phyloP scores from a whole-genome alignment of 169 alveolate genomes.

The Plasmodium billcollinsi region DNA sequence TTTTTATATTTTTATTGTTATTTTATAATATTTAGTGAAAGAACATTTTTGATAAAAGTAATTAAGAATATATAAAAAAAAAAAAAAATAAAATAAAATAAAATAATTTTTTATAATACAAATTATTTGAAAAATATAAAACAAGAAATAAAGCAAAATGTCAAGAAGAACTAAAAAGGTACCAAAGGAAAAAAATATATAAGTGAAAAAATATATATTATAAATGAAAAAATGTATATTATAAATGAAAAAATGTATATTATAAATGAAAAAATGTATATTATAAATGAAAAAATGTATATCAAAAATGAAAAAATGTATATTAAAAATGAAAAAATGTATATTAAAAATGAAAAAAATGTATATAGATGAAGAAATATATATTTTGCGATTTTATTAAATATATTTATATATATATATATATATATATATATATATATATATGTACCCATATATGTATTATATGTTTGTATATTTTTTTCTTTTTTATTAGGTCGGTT shows the following conservation, averaged over 20 bases:
- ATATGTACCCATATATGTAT: no score
- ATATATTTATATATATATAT: no score
- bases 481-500: conserved; percentile 93
- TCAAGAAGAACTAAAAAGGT: conserved; percentile 77
- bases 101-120: no score
- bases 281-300: not conserved
- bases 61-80: no score
- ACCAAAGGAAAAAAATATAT: not conserved
- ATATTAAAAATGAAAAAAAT: no score
- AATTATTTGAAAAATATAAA: no score
- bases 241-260: not conserved
- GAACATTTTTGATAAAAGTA: no score
- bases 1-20: no score
- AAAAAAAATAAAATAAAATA: no score
- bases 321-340: not conserved
- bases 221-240: not conserved
- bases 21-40: no score
- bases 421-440: no score
- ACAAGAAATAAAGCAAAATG: conserved; percentile 9
- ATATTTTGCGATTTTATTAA: no score
- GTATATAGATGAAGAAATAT: not conserved
- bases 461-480: not conserved
- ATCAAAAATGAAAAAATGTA: conserved; percentile 13
- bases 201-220: conserved; percentile 11
- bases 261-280: not conserved